Base-by-base conservation (phyloP, 176 grass and related monocot species). In the Otatea glauca region DNA sequence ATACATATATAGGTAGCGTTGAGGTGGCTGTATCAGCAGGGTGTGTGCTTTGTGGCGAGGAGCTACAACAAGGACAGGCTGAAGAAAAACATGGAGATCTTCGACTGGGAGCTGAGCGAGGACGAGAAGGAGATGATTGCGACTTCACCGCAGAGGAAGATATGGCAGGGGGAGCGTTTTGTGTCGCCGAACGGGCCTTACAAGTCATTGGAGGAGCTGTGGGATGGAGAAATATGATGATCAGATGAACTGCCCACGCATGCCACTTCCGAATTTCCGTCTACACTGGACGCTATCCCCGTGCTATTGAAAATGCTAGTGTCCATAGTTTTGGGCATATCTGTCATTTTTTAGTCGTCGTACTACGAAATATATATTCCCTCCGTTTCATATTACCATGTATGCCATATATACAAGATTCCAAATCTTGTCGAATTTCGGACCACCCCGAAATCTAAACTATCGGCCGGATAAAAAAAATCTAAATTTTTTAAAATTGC, bases 21-120 rank as follows among this genome's bases (percentile, higher is more conserved):
- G 72, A 87, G 92, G 61, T 94, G 95, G 95, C 15, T 93, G 14
- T 78, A 91, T 6, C 91, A 98, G 79, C 92, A 94, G 70, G 84
- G 86, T 0, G 82, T 72, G 13, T 68, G 79, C 76, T 51, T 92
- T 0, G 71, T 94, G 7, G 92, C 83, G 0, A 94, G 87, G 85
- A 98, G 91, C 82, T 93, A 61, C 65, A 93, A 88, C 41, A 72
- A 66, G 65, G 83, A 88, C 8, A 88, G 95, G 32, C 29, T 98
- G 60, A 84, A 87, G 79, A 84, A 92, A 35, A 98, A 98, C 78
- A 75, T 92, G 67, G 71, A 90, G 48, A 88, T 98, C 59, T 98
- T 98, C 38, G 87, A 91, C 9, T 95, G 91, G 95, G 91, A 98
- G 23, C 27, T 95, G 47, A 88, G 11, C 45, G 53, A 90, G 1